Conservation (phyloP, 1,139 yeast species). For the Pichia sp. region DNA sequence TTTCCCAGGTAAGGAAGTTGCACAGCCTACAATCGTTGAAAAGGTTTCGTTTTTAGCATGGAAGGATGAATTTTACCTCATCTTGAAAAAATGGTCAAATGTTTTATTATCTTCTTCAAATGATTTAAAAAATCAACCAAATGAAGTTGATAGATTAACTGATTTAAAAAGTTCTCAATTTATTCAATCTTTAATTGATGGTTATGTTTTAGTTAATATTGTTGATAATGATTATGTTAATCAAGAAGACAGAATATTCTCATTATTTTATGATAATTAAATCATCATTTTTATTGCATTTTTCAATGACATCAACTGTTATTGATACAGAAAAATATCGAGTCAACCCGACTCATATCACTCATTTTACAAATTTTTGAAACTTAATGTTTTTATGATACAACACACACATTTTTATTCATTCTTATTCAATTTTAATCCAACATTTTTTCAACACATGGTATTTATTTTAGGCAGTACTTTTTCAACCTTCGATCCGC, state of each 20-base stretch:
- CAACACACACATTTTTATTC: background rate
- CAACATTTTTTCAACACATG: constrained; percentile 4
- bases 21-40: constrained; percentile 85
- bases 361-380: background rate
- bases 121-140: constrained; percentile 17
- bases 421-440: background rate
- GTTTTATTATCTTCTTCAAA: constrained; percentile 32
- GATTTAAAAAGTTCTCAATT: constrained; percentile 29
- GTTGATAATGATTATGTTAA: constrained; percentile 79
- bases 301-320: constrained; percentile 6
- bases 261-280: constrained; percentile 26
- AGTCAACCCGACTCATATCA: background rate
- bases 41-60: constrained; percentile 85
- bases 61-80: constrained; percentile 91
- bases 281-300: constrained; percentile 16
- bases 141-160: constrained; percentile 3
- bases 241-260: constrained; percentile 44
- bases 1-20: constrained; percentile 77
- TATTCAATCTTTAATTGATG: constrained; percentile 45
- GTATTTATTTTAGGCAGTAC: constrained; percentile 3
- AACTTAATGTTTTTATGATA: background rate
- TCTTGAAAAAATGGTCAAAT: constrained; percentile 74
- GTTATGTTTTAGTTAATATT: constrained; percentile 74
- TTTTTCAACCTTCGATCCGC: constrained; percentile 5
- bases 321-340: background rate